Percentiles rank a stretch among this genome's conserved stretches.
phyloP scores from a whole-genome alignment of 2,329 filamentous ascomycete species.

The Sclerotinia borealis region DNA sequence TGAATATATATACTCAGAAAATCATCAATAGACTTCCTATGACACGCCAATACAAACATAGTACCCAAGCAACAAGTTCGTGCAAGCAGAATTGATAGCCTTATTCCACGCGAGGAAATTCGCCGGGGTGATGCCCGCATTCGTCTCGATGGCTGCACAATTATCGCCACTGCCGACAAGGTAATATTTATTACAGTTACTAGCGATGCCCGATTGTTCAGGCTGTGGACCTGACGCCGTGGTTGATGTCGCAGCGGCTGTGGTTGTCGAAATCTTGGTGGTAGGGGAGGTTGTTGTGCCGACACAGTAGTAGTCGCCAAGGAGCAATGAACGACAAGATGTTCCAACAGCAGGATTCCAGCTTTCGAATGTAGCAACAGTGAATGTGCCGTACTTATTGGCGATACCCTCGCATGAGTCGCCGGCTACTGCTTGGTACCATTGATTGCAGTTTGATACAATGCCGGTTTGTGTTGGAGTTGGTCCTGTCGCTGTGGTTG shows the following conservation, averaged over 20 bases:
- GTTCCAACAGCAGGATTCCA: slow-evolving; percentile 32
- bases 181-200: slow-evolving; percentile 27
- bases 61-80: slow-evolving; percentile 22
- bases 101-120: background rate
- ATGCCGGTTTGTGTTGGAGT: slow-evolving; percentile 30
- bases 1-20: no score
- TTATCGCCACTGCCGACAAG: background rate
- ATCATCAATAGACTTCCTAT: no score
- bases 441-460: slow-evolving; percentile 26
- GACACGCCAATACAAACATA: slow-evolving; percentile 23
- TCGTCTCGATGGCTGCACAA: slow-evolving; percentile 10
- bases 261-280: background rate
- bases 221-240: slow-evolving; percentile 19
- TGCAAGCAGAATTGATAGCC: slow-evolving; percentile 18
- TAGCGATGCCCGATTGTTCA: slow-evolving; percentile 26
- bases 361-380: slow-evolving; percentile 22
- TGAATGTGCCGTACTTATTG: slow-evolving; percentile 15
- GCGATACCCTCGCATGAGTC: background rate
- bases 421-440: background rate
- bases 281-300: background rate
- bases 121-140: background rate
- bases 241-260: slow-evolving; percentile 5
- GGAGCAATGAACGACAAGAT: background rate
- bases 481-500: slow-evolving; percentile 15
- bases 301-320: background rate